phyloP scores from a whole-genome alignment of 495 filamentous ascomycete species.

The Penicillium herquei region DNA sequence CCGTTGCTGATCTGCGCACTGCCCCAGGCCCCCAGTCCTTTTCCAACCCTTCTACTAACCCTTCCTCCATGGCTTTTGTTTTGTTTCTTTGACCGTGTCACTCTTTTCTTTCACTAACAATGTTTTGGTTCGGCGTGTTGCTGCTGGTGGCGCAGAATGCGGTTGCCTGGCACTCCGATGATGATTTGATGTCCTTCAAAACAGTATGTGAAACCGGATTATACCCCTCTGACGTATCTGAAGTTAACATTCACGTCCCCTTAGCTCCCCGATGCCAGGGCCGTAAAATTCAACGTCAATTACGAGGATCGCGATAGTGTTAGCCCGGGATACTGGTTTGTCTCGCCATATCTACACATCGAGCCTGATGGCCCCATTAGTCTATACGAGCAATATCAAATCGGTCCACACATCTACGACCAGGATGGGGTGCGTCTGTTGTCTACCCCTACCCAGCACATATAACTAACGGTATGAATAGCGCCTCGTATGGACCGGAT shows the following conservation, averaged over 20 bases:
- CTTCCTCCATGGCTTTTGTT: slow-evolving; percentile 12
- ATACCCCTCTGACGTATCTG: neutral
- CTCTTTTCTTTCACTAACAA: slow-evolving; percentile 13
- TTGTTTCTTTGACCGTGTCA: slow-evolving; percentile 8
- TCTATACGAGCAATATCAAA: slow-evolving; percentile 32
- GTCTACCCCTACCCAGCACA: neutral
- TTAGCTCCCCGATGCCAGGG: slow-evolving; percentile 29
- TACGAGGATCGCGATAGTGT: slow-evolving; percentile 23
- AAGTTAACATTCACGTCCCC: slow-evolving; percentile 3
- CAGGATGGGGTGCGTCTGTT: slow-evolving; percentile 30
- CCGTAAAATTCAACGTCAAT: slow-evolving; percentile 30
- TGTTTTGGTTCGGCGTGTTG: slow-evolving; percentile 17
- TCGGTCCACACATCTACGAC: slow-evolving; percentile 41
- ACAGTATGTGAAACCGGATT: slow-evolving; percentile 11
- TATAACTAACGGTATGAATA: slow-evolving; percentile 17
- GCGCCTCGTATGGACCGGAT: slow-evolving; percentile 35
- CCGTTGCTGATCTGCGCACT: no score
- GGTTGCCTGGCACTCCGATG: slow-evolving; percentile 15
- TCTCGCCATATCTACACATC: slow-evolving; percentile 32
- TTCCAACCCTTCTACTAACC: no score
- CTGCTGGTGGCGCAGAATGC: slow-evolving; percentile 15
- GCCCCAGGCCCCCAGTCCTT: no score
- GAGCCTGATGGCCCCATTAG: slow-evolving; percentile 21
- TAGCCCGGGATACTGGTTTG: slow-evolving; percentile 37
- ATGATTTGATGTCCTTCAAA: slow-evolving; percentile 24